Conservation (phyloP, 2,329 filamentous ascomycete species). For the Aspergillus versicolor region DNA sequence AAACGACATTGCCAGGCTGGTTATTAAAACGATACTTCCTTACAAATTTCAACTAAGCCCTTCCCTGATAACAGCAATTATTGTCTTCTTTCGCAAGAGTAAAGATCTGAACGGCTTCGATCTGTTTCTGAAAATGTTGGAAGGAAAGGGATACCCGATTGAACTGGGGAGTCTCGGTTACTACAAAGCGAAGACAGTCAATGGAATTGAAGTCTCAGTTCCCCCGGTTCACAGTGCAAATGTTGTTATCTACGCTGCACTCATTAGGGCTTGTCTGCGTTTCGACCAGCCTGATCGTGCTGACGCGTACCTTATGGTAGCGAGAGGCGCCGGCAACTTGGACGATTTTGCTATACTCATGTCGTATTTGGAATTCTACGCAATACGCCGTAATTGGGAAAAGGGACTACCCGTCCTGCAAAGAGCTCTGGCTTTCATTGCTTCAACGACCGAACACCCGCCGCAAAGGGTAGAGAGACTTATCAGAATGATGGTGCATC, state of each 20-base stretch:
- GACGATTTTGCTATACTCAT: slow-evolving; percentile 39
- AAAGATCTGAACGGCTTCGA: slow-evolving; percentile 44
- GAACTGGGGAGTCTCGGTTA: slow-evolving; percentile 30
- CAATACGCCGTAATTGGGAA: slow-evolving; percentile 36
- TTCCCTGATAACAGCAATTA: slow-evolving; percentile 36
- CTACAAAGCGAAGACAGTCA: slow-evolving; percentile 30
- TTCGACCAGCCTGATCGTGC: slow-evolving; percentile 43
- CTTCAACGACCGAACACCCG: slow-evolving; percentile 33
- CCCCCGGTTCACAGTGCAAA: slow-evolving; percentile 36
- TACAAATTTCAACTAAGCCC: slow-evolving; percentile 37
- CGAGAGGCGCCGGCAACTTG: slow-evolving; percentile 35
- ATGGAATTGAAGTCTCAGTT: slow-evolving; percentile 37
- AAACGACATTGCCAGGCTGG: slow-evolving; percentile 40
- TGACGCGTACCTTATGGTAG: slow-evolving; percentile 40
- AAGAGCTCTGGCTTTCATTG: slow-evolving; percentile 36
- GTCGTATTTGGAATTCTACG: slow-evolving; percentile 40
- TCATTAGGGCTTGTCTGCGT: slow-evolving; percentile 38
- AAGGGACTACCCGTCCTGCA: slow-evolving; percentile 33
- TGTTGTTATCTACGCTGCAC: slow-evolving; percentile 33
- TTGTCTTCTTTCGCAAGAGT: slow-evolving; percentile 40
- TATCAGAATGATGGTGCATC: slow-evolving; percentile 39
- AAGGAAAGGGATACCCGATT: slow-evolving; percentile 34
- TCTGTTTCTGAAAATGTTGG: slow-evolving; percentile 37
- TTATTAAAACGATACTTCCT: slow-evolving; percentile 38
- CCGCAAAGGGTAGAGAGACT: slow-evolving; percentile 31